Conservation (phyloP, 305 asterid species). For the Solanum chacoense region DNA sequence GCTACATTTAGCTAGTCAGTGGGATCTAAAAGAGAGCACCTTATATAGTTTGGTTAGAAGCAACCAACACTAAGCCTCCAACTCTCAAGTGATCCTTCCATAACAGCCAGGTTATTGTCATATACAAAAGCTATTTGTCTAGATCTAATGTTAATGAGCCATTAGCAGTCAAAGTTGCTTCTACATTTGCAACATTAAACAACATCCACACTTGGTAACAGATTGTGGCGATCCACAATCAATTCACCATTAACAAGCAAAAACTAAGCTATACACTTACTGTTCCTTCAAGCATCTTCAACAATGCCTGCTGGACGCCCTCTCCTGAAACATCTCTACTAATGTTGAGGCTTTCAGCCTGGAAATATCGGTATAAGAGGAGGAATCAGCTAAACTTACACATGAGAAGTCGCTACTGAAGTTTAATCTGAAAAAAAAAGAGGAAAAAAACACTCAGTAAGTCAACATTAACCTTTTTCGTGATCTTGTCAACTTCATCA, state of each 20-base stretch:
- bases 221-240: neutral
- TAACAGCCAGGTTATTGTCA: neutral
- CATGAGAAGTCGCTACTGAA: neutral
- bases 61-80: neutral
- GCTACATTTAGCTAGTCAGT: neutral
- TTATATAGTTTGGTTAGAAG: neutral
- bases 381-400: slow-evolving; percentile 3
- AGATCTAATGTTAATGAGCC: neutral
- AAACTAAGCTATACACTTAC: slow-evolving; percentile 38
- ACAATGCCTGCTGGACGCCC: slow-evolving; percentile 89
- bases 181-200: neutral
- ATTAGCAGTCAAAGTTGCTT: neutral
- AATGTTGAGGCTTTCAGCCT: slow-evolving; percentile 89
- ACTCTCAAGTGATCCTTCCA: neutral
- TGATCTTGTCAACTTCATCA: slow-evolving; percentile 96
- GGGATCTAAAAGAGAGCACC: neutral
- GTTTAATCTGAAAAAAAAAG: neutral
- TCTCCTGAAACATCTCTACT: slow-evolving; percentile 95
- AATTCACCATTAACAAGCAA: neutral
- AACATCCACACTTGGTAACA: neutral
- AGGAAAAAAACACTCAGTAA: neutral
- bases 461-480: slow-evolving; percentile 54
- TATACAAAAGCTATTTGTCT: neutral
- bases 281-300: slow-evolving; percentile 99
- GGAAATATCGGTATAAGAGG: slow-evolving; percentile 1